Evolutionary conservation across 805 yeast genomes (phyloP), one percentile per base, ranked within the genome.

Genomic region (Millerago galiae): DNA sequence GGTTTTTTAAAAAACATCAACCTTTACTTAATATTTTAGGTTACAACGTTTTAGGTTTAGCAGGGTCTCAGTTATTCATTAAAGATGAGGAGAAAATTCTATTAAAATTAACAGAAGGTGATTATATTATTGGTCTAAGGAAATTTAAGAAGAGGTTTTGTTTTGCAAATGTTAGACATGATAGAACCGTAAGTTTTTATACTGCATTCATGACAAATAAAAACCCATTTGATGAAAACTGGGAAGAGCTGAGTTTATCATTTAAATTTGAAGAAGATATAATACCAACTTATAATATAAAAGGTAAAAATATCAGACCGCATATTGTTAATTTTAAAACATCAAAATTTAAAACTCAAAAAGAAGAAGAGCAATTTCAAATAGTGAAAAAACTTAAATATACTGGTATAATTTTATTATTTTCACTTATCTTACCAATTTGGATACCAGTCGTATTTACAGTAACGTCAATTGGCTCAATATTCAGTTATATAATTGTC

Each of bases 161-260:
- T 2, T 66, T 88, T 43, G 89, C 96, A 9, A 90, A 91, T 62
- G 72, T 82, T 18, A 71, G 79, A 43, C 81, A 85, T 56, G 98
- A 90, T 61, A 70, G 96, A 45, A 77, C 95, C 0, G 98, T 90
- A 8, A 82, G 91, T 13, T 91, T 88, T 60, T 85, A 79, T 63
- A 87, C 97, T 0, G 72, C 95, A 0, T 89, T 70, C 60, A 82
- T 91, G 44, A 71, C 91, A 4, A 71, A 79, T 26, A 74, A 71
- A 46, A 78, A 85, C 42, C 95, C 96, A 2, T 89, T 88, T 58
- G 79, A 79, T 29, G 63, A 67, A n/a, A 64, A 63, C 37, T 73
- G 75, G 72, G 72, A 71, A 37, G 55, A 57, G 3, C 25, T 57
- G 30, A 48, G 52, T 15, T 58, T 74, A 39, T 71, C 68, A 34